These are phyloP conservation scores for Trifolium repens DNA, from an alignment of 306 rosid species.

Conservation along the genomic window DNA sequence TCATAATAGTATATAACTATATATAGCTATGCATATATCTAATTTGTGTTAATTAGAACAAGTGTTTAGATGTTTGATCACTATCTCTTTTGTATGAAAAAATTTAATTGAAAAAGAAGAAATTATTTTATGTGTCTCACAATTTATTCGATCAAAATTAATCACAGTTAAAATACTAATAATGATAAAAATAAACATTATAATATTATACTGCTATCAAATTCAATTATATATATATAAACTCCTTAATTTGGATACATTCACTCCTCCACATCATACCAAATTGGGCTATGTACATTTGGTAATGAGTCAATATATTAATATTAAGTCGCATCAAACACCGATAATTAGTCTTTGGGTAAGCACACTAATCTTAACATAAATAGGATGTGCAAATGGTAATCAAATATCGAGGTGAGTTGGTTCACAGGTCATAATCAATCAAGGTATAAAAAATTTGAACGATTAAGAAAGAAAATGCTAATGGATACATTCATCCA, in stretches of 20 bases:
- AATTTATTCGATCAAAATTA: too few species aligned
- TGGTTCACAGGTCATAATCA: conserved; percentile 55
- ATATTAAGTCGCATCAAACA: conserved; percentile 32
- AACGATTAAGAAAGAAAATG: too few species aligned
- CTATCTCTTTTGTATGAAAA: too few species aligned
- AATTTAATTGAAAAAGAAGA: too few species aligned
- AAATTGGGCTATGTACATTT: conserved; percentile 32
- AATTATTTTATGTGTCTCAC: too few species aligned
- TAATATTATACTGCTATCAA: conserved; percentile 3
- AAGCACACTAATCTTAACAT: conserved; percentile 42
- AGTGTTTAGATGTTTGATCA: too few species aligned
- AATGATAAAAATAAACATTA: background rate
- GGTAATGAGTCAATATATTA: background rate
- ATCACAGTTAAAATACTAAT: too few species aligned
- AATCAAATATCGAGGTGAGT: conserved; percentile 48
- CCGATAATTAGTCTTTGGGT: conserved; percentile 37
- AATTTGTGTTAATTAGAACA: conserved; percentile 4
- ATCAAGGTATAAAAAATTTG: conserved; percentile 27
- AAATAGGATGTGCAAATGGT: conserved; percentile 39
- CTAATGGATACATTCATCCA: too few species aligned
- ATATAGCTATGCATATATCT: background rate
- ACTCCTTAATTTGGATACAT: conserved; percentile 31
- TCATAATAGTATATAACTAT: background rate
- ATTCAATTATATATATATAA: conserved; percentile 10
- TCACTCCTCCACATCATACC: conserved; percentile 34